phyloP scores from a whole-genome alignment of 441 rosid genomes.

The Bruguiera hainesii region DNA sequence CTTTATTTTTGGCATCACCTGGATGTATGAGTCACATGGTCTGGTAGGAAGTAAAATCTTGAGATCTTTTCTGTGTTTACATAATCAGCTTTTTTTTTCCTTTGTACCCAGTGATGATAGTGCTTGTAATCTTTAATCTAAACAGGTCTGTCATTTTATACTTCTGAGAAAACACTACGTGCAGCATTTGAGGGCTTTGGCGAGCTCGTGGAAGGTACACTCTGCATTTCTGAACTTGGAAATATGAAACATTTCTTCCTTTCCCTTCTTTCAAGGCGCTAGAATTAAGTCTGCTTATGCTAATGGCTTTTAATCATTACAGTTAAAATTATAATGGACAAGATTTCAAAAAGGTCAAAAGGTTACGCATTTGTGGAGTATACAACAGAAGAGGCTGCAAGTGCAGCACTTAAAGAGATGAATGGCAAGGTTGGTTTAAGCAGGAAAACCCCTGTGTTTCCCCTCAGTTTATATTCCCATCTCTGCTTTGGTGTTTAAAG shows the following conservation, averaged over 20 bases:
- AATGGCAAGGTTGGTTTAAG: constrained; percentile 71
- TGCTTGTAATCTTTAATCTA: background rate
- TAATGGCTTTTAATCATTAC: constrained; percentile 15
- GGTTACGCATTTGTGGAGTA: constrained; percentile 90
- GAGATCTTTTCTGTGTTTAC: too few relatives aligned
- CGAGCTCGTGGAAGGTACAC: constrained; percentile 77
- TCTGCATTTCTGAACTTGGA: background rate
- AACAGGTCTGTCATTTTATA: constrained; percentile 86
- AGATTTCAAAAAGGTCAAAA: constrained; percentile 93
- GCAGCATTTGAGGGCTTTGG: constrained; percentile 92
- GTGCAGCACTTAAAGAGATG: constrained; percentile 87
- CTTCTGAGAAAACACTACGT: constrained; percentile 90
- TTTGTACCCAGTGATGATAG: constrained; percentile 4
- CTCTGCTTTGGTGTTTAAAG: background rate
- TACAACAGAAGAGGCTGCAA: constrained; percentile 88
- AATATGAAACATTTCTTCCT: background rate
- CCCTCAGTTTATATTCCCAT: background rate
- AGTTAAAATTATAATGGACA: constrained; percentile 97
- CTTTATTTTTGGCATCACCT: too few relatives aligned
- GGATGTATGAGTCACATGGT: too few relatives aligned
- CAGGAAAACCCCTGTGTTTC: background rate
- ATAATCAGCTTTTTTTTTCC: background rate
- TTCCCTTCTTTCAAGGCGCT: background rate
- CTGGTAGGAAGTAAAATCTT: too few relatives aligned
- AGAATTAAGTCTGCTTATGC: constrained; percentile 5